phyloP scores from a whole-genome alignment of 805 yeast species.

The Candida arabinofermentans region DNA sequence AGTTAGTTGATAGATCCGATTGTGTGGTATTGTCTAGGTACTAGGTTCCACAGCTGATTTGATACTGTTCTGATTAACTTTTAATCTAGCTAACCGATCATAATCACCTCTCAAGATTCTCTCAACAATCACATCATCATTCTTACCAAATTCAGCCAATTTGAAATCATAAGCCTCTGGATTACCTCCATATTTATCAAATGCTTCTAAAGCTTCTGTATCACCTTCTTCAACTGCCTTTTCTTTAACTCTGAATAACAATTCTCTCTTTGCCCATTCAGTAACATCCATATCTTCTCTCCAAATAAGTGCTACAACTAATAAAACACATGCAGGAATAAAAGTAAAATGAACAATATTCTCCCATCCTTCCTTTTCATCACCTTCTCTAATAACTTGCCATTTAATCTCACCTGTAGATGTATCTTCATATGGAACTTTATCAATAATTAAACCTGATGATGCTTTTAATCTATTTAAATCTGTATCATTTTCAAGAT shows the following conservation, averaged over 20 bases:
- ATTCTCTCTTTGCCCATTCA: slow-evolving; percentile 83
- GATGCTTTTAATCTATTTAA: slow-evolving; percentile 52
- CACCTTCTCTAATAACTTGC: slow-evolving; percentile 66
- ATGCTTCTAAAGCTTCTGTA: slow-evolving; percentile 43
- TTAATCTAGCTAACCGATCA: slow-evolving; percentile 61
- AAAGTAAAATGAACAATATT: slow-evolving; percentile 64
- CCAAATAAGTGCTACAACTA: slow-evolving; percentile 49
- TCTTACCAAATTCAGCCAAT: slow-evolving; percentile 52
- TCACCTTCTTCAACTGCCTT: slow-evolving; percentile 55
- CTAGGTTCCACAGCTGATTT: not conserved
- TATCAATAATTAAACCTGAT: slow-evolving; percentile 69
- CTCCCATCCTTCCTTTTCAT: slow-evolving; percentile 85
- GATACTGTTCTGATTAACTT: slow-evolving; percentile 36
- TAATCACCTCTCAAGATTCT: slow-evolving; percentile 81
- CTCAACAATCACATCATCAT: slow-evolving; percentile 77
- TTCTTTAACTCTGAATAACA: slow-evolving; percentile 71
- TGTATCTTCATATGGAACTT: slow-evolving; percentile 78
- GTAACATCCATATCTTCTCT: slow-evolving; percentile 46
- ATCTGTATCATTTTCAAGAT: slow-evolving; percentile 57
- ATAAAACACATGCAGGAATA: slow-evolving; percentile 62
- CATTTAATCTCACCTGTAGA: slow-evolving; percentile 75
- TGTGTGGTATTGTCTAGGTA: not conserved
- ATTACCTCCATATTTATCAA: slow-evolving; percentile 34
- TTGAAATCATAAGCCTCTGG: slow-evolving; percentile 44
- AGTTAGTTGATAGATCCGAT: not conserved